Percentiles rank a stretch among this genome's conserved stretches.
Evolutionary conservation across 352 stramenopile species (phyloP).

Genomic region (Phytophthora europaea): DNA sequence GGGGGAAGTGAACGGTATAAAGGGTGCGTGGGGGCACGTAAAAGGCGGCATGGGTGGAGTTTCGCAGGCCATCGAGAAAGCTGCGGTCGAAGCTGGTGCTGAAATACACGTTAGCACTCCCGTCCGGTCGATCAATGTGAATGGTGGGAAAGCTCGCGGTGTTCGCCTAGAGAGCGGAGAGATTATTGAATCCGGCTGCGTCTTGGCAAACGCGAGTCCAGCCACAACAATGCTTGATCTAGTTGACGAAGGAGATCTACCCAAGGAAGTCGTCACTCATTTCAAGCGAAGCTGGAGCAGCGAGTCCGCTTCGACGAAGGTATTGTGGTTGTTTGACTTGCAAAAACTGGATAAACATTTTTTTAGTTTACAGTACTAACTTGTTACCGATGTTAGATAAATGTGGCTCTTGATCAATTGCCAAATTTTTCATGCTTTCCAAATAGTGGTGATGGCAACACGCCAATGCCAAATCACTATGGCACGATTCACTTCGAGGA

Average conservation of each 20-base stretch:
- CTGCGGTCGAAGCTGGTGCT: constrained; percentile 69
- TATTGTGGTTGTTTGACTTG: constrained; percentile 13
- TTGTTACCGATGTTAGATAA: constrained; percentile 70
- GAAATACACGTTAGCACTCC: constrained; percentile 76
- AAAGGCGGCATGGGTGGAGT: constrained; percentile 91
- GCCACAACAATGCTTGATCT: constrained; percentile 87
- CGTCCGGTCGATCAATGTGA: constrained; percentile 74
- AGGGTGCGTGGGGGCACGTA: constrained; percentile 92
- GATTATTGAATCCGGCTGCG: constrained; percentile 56
- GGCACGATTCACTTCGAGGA: constrained; percentile 94
- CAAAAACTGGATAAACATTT: neutral
- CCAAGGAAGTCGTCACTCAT: constrained; percentile 68
- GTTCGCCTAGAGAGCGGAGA: constrained; percentile 74
- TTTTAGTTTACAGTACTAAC: neutral
- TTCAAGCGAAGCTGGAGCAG: constrained; percentile 87
- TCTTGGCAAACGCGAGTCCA: constrained; percentile 89
- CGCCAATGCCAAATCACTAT: constrained; percentile 81
- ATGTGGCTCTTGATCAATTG: constrained; percentile 84
- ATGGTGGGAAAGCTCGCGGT: constrained; percentile 54
- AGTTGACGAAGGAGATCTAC: constrained; percentile 64
- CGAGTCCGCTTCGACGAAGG: constrained; percentile 85
- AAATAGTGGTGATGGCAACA: constrained; percentile 64
- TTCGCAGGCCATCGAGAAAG: constrained; percentile 70
- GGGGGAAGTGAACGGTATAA: constrained; percentile 90
- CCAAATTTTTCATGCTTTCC: constrained; percentile 89